Evolutionary conservation across 2,329 filamentous ascomycete species (phyloP).

Genomic region (Xylariaceae sp.): DNA sequence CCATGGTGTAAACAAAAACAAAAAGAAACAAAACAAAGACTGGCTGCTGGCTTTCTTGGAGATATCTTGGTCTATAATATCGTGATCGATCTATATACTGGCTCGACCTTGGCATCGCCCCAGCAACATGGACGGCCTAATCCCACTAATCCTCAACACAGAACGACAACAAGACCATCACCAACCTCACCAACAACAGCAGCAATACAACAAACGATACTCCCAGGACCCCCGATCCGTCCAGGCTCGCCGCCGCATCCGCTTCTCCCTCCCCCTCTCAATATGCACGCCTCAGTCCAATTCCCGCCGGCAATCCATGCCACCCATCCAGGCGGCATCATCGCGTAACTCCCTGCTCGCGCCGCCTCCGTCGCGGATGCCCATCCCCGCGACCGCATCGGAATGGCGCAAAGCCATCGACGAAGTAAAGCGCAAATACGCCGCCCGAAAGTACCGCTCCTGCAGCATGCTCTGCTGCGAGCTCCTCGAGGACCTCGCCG

Average conservation of each 20-base stretch:
- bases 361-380: conserved; percentile 25
- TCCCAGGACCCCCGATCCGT: conserved; percentile 8
- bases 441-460: conserved; percentile 46
- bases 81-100: too few relatives aligned
- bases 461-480: conserved; percentile 50
- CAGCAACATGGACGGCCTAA: conserved; percentile 22
- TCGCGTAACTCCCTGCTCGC: conserved; percentile 23
- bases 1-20: neutral
- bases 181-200: too few relatives aligned
- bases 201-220: too few relatives aligned
- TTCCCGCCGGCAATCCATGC: conserved; percentile 29
- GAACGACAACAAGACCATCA: conserved; percentile 8
- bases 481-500: conserved; percentile 45
- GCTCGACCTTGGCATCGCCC: too few relatives aligned
- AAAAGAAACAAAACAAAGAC: too few relatives aligned
- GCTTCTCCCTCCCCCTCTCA: conserved; percentile 8
- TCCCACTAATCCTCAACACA: conserved; percentile 27
- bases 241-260: conserved; percentile 18
- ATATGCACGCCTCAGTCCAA: conserved; percentile 16
- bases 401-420: conserved; percentile 50
- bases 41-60: neutral
- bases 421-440: conserved; percentile 51
- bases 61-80: neutral
- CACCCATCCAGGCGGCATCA: conserved; percentile 20
- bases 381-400: conserved; percentile 39